phyloP scores from a whole-genome alignment of 2,329 filamentous ascomycete species.

The Microdochium bolleyi region DNA sequence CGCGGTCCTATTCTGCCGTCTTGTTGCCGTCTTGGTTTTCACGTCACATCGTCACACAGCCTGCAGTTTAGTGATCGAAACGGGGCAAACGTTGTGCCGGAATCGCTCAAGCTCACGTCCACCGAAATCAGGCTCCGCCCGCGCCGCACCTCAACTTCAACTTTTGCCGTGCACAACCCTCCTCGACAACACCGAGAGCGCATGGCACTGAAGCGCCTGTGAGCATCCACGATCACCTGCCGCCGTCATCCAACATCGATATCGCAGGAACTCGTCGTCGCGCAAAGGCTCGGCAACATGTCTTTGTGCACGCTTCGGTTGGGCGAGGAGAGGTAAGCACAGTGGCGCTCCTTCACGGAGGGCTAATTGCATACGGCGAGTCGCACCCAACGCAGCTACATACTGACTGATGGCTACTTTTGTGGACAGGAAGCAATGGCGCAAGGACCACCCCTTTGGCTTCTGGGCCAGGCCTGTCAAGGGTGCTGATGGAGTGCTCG shows the following conservation, averaged over 20 bases:
- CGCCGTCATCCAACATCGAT: background rate
- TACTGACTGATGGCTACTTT: background rate
- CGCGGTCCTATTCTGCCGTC: too few relatives aligned
- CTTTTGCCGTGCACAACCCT: background rate
- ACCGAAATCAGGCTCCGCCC: too few relatives aligned
- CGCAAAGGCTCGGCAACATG: constrained; percentile 42
- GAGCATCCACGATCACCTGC: too few relatives aligned
- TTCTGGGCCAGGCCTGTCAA: constrained; percentile 89
- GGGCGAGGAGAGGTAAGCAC: constrained; percentile 73
- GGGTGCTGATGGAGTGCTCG: constrained; percentile 70
- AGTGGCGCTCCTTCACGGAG: background rate
- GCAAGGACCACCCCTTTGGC: constrained; percentile 92
- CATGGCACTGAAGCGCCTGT: background rate
- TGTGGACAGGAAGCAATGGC: constrained; percentile 78
- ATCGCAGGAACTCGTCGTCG: background rate
- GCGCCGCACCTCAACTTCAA: background rate
- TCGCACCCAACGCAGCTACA: background rate
- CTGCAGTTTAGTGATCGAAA: too few relatives aligned
- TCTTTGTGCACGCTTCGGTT: constrained; percentile 82
- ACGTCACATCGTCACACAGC: too few relatives aligned
- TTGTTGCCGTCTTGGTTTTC: too few relatives aligned
- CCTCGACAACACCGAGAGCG: background rate
- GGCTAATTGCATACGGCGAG: background rate
- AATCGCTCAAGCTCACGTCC: too few relatives aligned
- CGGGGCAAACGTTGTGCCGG: too few relatives aligned